Conservation (phyloP, 2,329 filamentous ascomycete species). For the Calonectria pauciramosa region DNA sequence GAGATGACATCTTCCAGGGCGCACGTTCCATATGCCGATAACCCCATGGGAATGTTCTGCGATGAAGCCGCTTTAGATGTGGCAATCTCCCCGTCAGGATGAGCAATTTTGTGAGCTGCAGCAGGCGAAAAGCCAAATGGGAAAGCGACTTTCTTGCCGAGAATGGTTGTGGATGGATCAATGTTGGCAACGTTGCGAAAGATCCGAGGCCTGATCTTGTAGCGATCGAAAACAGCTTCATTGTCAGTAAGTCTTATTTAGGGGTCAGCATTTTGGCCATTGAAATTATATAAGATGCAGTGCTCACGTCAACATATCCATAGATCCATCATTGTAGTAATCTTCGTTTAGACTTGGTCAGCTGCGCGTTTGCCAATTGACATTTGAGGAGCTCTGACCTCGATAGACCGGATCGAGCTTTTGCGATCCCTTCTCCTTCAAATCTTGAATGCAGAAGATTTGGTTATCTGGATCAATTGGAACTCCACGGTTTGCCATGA, state of each 20-base stretch:
- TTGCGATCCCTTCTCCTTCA: conserved; percentile 16
- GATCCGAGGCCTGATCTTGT: conserved; percentile 61
- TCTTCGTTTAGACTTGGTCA: not conserved
- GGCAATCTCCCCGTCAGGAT: conserved; percentile 10
- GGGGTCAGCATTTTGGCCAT: not conserved
- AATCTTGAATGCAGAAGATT: conserved; percentile 21
- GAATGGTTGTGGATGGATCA: conserved; percentile 57
- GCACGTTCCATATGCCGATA: conserved; percentile 8
- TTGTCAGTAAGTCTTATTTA: conserved; percentile 60
- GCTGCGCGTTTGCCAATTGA: not conserved
- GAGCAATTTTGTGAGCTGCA: conserved; percentile 19
- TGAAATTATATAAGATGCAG: not conserved
- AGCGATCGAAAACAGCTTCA: conserved; percentile 62
- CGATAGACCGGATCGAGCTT: conserved; percentile 8
- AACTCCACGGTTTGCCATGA: conserved; percentile 18
- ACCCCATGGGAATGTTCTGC: not conserved
- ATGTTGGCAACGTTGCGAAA: conserved; percentile 55
- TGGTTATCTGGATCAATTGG: conserved; percentile 9
- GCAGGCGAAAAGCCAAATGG: conserved; percentile 20
- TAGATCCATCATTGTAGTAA: conserved; percentile 5
- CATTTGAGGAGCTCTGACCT: not conserved
- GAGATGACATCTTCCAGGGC: conserved; percentile 29
- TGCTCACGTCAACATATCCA: conserved; percentile 3
- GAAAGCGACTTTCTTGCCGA: conserved; percentile 55
- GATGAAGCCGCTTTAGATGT: conserved; percentile 1